Evolutionary conservation across 345 rosid genomes (phyloP).

Genomic region (Eucalyptus decipiens): DNA sequence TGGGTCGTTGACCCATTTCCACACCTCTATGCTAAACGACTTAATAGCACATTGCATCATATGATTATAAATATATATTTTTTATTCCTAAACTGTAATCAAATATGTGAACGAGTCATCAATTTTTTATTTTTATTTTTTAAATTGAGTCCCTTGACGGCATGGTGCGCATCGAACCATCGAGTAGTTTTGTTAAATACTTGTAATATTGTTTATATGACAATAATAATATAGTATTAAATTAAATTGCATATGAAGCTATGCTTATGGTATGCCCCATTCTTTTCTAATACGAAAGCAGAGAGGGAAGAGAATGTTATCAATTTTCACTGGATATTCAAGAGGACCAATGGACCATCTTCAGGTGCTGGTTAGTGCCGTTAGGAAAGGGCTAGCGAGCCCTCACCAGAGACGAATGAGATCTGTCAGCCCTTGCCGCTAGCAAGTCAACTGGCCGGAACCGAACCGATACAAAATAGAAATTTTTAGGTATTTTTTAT

Average conservation of each 20-base stretch:
- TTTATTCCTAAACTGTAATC: neutral
- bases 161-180: neutral
- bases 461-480: neutral
- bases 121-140: neutral
- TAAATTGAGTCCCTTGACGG: neutral
- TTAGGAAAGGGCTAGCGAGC: slow-evolving; percentile 24
- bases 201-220: neutral
- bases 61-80: neutral
- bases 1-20: too few relatives aligned
- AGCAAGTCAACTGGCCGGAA: neutral
- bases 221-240: neutral
- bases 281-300: neutral
- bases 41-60: neutral
- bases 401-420: neutral
- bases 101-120: neutral
- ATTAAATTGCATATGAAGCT: neutral
- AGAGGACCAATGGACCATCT: neutral
- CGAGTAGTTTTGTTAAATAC: neutral
- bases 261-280: neutral
- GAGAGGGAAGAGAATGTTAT: neutral
- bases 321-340: neutral
- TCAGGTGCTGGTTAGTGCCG: neutral
- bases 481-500: neutral
- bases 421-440: neutral
- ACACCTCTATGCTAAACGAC: too few relatives aligned